Evolutionary conservation across 257 asterid genomes (phyloP), one percentile per base, ranked within the genome.

Genomic region (Jasminum sambac): DNA sequence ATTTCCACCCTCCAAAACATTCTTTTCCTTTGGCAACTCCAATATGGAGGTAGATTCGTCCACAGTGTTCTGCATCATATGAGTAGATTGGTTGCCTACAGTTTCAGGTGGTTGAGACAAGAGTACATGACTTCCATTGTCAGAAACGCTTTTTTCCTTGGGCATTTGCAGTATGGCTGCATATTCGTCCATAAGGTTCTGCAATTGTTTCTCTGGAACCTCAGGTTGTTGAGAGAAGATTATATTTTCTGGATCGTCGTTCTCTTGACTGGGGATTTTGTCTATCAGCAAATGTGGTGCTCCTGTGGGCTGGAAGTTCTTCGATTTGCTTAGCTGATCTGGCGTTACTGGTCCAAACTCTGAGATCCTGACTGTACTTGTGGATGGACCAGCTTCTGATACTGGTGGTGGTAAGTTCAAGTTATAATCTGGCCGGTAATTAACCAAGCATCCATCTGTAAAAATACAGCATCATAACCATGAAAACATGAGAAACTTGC

Each of bases 321-420:
- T 78, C n/a, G 75, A 63, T 74, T 75, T 85, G 80, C 72, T 83
- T 46, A 67, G 78, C 77, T 75, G 85, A 66, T 83, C 87, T 58
- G 96, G 96, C 16, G 94, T 87, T 21, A 66, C 83, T 6, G 91
- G 95, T 70, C 83, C 84, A 23, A 83, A 67, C 70, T 67, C 75
- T 44, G 73, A 73, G 75, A 80, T 77, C 80, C 78, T 50, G 41
- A 74, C 48, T 58, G 77, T 50, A 74, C 81, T 79, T 43, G 89
- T 72, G 55, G 74, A 74, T 59, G 77, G 81, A 63, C 79, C 79
- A 48, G 77, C 74, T 71, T 84, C 89, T 24, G 71, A 40, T 65
- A 74, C 63, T 70, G 81, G 76, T 5, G 82, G 77, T 5, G 88
- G 81, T 69, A 83, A 64, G 69, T 76, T 71, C 65, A 81, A 57